Conservation (phyloP, 2,329 filamentous ascomycete species). For the Colletotrichum nymphaeae region DNA sequence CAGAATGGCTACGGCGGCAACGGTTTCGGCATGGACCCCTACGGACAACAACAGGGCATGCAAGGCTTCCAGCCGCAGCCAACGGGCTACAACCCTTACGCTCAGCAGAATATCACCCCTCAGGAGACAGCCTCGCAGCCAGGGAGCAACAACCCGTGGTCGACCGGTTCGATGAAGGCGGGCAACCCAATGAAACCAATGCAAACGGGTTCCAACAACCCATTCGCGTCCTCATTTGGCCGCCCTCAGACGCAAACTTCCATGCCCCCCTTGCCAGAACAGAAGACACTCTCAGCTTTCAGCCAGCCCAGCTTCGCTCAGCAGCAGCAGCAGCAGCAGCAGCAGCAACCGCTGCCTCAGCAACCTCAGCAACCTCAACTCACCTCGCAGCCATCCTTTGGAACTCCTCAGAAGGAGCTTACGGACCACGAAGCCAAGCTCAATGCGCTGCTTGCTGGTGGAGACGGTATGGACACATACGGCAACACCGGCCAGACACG, state of each 20-base stretch:
- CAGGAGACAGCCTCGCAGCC: slow-evolving; percentile 75
- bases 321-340: slow-evolving; percentile 6
- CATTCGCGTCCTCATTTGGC: slow-evolving; percentile 83
- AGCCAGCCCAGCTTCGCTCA: slow-evolving; percentile 55
- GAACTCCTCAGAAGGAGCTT: slow-evolving; percentile 62
- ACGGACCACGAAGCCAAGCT: slow-evolving; percentile 79
- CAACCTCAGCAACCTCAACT: not conserved
- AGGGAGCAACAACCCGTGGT: slow-evolving; percentile 96
- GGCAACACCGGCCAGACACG: slow-evolving; percentile 96
- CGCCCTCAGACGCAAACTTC: slow-evolving; percentile 68
- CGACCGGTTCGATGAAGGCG: slow-evolving; percentile 68
- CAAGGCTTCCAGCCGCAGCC: slow-evolving; percentile 62
- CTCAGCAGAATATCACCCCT: slow-evolving; percentile 55
- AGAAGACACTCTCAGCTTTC: slow-evolving; percentile 77
- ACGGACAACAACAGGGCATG: slow-evolving; percentile 62
- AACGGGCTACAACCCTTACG: slow-evolving; percentile 67
- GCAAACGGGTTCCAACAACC: slow-evolving; percentile 97
- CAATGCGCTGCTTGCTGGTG: slow-evolving; percentile 85
- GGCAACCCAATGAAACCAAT: slow-evolving; percentile 77
- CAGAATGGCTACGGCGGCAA: slow-evolving; percentile 72
- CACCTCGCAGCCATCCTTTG: slow-evolving; percentile 21
- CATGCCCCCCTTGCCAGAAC: slow-evolving; percentile 84
- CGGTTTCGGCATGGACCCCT: slow-evolving; percentile 78
- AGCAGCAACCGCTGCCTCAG: not conserved
- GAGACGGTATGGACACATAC: slow-evolving; percentile 96